A percentile compares a stretch with the other conserved stretches of the same genome.
phyloP scores from a whole-genome alignment of 306 rosid species.

The Luffa acutangula region DNA sequence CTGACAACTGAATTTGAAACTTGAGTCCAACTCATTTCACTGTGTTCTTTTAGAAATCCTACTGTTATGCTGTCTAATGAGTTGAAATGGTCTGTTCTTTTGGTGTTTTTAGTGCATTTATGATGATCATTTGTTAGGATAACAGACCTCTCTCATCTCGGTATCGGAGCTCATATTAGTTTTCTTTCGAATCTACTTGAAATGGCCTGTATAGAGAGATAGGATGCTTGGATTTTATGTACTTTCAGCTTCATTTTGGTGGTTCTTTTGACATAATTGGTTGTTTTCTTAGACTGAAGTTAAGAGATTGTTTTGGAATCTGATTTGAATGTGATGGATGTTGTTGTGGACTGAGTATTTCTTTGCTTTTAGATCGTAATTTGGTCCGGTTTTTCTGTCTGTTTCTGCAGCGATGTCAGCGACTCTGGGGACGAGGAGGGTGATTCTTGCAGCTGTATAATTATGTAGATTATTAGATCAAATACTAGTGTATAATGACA shows the following conservation, averaged over 20 bases:
- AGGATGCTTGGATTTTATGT: not conserved
- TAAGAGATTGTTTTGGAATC: not conserved
- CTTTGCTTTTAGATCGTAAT: not conserved
- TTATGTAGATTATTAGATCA: slow-evolving; percentile 14
- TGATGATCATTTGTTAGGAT: not conserved
- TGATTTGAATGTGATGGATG: not conserved
- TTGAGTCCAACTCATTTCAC: not conserved
- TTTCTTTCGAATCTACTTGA: not conserved
- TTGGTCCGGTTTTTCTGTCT: not conserved
- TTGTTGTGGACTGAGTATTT: not conserved
- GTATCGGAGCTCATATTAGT: not conserved
- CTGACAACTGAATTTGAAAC: not conserved
- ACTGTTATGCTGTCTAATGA: not conserved
- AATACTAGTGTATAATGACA: slow-evolving; percentile 2
- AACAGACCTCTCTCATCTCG: not conserved
- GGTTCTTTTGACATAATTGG: not conserved
- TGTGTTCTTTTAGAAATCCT: not conserved
- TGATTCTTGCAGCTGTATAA: slow-evolving; percentile 16
- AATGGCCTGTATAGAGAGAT: not conserved
- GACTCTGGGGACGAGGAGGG: slow-evolving; percentile 12
- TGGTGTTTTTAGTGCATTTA: not conserved
- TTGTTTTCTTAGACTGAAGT: not conserved
- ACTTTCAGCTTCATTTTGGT: not conserved
- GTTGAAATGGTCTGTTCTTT: not conserved
- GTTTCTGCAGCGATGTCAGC: slow-evolving; percentile 13